Conservation (phyloP, 495 filamentous ascomycete genomes). For the Penicillium macrosclerotiorum region DNA sequence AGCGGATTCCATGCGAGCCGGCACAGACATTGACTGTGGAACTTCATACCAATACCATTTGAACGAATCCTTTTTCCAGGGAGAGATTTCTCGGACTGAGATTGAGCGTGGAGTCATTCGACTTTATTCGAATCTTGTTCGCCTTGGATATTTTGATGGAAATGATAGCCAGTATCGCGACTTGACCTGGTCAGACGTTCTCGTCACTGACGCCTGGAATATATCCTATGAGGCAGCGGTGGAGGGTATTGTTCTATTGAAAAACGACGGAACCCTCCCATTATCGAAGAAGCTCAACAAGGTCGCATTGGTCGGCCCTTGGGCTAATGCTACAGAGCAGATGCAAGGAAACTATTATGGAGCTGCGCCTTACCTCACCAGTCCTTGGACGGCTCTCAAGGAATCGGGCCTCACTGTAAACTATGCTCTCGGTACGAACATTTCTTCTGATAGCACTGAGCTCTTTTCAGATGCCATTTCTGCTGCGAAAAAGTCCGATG, state of each 20-base stretch:
- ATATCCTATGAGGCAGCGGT: slow-evolving; percentile 59
- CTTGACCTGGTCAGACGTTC: slow-evolving; percentile 52
- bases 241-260: slow-evolving; percentile 58
- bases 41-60: slow-evolving; percentile 52
- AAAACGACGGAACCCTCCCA: slow-evolving; percentile 59
- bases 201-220: slow-evolving; percentile 47
- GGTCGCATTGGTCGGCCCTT: slow-evolving; percentile 58
- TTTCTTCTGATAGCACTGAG: slow-evolving; percentile 38
- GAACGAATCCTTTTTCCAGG: slow-evolving; percentile 46
- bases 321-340: slow-evolving; percentile 57
- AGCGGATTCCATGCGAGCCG: slow-evolving; percentile 55
- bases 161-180: slow-evolving; percentile 46
- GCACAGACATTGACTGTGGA: slow-evolving; percentile 63
- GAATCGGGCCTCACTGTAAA: slow-evolving; percentile 41
- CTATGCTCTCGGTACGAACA: slow-evolving; percentile 45
- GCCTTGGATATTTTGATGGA: slow-evolving; percentile 60
- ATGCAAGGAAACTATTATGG: slow-evolving; percentile 64
- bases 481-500: slow-evolving; percentile 51
- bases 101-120: slow-evolving; percentile 55
- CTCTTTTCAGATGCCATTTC: slow-evolving; percentile 41
- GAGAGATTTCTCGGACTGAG: slow-evolving; percentile 44
- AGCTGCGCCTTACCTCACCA: slow-evolving; percentile 53
- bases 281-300: slow-evolving; percentile 36
- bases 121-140: slow-evolving; percentile 54
- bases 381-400: slow-evolving; percentile 49